phyloP scores from a whole-genome alignment of 1,139 yeast species.

The Lodderomyces pseudojiufengensis region DNA sequence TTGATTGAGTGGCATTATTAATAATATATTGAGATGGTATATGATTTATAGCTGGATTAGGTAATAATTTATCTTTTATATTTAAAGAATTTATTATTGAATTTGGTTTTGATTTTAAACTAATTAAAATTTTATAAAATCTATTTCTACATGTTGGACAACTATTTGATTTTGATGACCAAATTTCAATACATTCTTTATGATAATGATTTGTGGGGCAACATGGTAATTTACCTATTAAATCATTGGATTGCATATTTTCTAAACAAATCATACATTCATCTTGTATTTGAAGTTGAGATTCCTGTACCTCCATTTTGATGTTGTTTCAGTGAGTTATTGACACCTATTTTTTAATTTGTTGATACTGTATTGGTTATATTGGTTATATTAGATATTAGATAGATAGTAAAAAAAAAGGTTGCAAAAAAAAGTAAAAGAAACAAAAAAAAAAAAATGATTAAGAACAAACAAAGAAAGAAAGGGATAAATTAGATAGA shows the following conservation, averaged over 20 bases:
- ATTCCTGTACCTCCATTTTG: neutral
- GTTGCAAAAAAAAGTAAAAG: too few relatives aligned
- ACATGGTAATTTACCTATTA: slow-evolving; percentile 32
- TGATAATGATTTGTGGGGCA: slow-evolving; percentile 45
- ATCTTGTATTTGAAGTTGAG: neutral
- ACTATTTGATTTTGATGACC: slow-evolving; percentile 49
- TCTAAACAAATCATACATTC: slow-evolving; percentile 54
- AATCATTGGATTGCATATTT: slow-evolving; percentile 16
- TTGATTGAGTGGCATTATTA: neutral
- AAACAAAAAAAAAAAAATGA: neutral
- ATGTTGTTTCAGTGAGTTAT: too few relatives aligned
- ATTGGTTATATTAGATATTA: too few relatives aligned
- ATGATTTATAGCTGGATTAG: slow-evolving; percentile 36
- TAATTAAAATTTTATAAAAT: slow-evolving; percentile 26
- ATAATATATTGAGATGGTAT: slow-evolving; percentile 39
- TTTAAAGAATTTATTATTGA: slow-evolving; percentile 13
- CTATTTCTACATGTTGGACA: slow-evolving; percentile 51
- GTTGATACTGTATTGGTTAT: too few relatives aligned
- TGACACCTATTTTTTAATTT: too few relatives aligned
- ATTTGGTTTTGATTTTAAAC: slow-evolving; percentile 8
- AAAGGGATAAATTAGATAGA: neutral
- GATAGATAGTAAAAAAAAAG: too few relatives aligned
- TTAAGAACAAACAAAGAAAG: slow-evolving; percentile 3
- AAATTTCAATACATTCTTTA: slow-evolving; percentile 39
- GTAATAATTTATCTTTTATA: slow-evolving; percentile 31